Percentiles rank a stretch among this genome's conserved stretches.
Evolutionary conservation across 2,329 filamentous ascomycete species (phyloP).

Genomic region (Helotiales sp.): DNA sequence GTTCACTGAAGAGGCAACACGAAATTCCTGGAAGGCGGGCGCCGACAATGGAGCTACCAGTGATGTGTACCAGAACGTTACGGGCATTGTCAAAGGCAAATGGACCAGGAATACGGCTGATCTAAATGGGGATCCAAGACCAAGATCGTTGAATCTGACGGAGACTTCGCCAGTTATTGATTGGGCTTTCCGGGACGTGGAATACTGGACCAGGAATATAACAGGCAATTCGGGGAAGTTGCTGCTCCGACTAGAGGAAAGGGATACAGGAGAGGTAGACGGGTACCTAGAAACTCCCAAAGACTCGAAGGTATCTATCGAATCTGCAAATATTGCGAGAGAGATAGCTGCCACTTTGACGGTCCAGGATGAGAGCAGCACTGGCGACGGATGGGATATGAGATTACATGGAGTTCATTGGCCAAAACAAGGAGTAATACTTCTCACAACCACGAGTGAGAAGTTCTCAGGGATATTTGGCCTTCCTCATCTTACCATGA

Average conservation of each 20-base stretch:
- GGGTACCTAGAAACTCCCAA: not conserved
- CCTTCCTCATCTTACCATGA: constrained; percentile 79
- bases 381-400: constrained; percentile 79
- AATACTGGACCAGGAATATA: constrained; percentile 78
- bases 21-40: constrained; percentile 27
- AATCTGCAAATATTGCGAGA: constrained; percentile 56
- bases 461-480: constrained; percentile 93
- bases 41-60: constrained; percentile 26
- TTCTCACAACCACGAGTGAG: constrained; percentile 89
- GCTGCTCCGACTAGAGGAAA: constrained; percentile 68
- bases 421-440: constrained; percentile 75
- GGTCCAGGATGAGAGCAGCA: constrained; percentile 72
- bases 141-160: constrained; percentile 64
- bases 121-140: constrained; percentile 31
- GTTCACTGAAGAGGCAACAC: constrained; percentile 60
- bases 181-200: constrained; percentile 59
- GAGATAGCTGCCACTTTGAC: constrained; percentile 72
- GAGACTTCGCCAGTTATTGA: constrained; percentile 67
- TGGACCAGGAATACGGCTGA: constrained; percentile 41
- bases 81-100: constrained; percentile 41
- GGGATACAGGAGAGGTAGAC: constrained; percentile 20
- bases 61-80: constrained; percentile 43
- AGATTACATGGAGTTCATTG: constrained; percentile 85
- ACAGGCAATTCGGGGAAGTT: constrained; percentile 75
- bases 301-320: not conserved